phyloP scores from a whole-genome alignment of 1,284 basidiomycete species.

The Ceratobasidium sp. region DNA sequence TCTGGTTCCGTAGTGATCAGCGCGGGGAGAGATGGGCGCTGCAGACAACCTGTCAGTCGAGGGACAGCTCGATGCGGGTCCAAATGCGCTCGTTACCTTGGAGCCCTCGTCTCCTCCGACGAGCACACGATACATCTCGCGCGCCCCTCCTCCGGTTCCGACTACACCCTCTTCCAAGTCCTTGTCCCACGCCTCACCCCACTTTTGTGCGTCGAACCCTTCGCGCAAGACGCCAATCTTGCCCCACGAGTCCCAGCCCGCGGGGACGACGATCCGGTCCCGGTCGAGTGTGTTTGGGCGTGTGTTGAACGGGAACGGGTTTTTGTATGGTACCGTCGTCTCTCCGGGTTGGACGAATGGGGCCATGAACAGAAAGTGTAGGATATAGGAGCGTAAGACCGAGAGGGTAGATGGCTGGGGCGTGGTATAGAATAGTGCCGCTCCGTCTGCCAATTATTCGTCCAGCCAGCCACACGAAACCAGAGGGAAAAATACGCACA shows the following conservation, averaged over 20 bases:
- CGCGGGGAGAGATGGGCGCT: constrained; percentile 69
- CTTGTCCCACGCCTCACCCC: constrained; percentile 84
- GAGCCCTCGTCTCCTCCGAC: constrained; percentile 75
- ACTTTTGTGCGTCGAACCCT: constrained; percentile 83
- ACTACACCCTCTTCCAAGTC: constrained; percentile 61
- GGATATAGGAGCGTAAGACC: constrained; percentile 81
- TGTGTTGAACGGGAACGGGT: constrained; percentile 84
- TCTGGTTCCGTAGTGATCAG: constrained; percentile 82
- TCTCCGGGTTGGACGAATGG: constrained; percentile 69
- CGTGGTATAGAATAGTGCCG: constrained; percentile 90
- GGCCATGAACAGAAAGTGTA: constrained; percentile 85
- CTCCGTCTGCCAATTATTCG: constrained; percentile 70
- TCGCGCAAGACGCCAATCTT: constrained; percentile 92
- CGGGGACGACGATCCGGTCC: constrained; percentile 88
- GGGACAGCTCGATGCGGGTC: neutral
- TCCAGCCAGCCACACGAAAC: neutral
- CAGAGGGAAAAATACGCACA: constrained; percentile 66
- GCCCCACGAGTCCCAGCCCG: constrained; percentile 98
- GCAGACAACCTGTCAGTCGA: neutral
- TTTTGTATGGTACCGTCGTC: constrained; percentile 64
- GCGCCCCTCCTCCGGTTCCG: constrained; percentile 60
- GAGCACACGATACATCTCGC: constrained; percentile 60
- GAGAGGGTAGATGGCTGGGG: constrained; percentile 80
- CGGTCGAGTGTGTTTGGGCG: constrained; percentile 92
- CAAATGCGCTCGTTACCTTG: constrained; percentile 60